Evolutionary conservation across 345 rosid genomes (phyloP), one percentile per base, ranked within the genome.

Genomic region (Arabidopsis suecica): DNA sequence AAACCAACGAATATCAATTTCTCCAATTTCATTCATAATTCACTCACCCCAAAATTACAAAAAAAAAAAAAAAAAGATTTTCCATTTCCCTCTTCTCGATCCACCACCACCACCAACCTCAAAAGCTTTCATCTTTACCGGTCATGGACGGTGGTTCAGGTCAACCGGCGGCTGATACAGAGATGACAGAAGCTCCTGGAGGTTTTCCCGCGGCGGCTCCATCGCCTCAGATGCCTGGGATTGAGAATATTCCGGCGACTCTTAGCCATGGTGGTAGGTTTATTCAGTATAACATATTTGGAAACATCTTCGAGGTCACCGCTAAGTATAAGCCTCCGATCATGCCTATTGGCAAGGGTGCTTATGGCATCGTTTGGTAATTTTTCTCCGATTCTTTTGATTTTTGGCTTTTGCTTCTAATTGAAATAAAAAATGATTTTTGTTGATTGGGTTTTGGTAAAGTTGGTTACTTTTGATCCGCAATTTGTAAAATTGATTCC

Each of bases 301-400:
- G 99, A 9, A 93, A 96, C 84, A 87, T 96, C 59, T 96, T 96
- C 38, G 98, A 91, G 82, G 99, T 96, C 77, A 96, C 99, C 5
- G 90, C 95, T 45, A 96, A 96, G 86, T 96, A 96, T 71, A 89
- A 83, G 83, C 98, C 98, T 61, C 99, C 99, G 48, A 95, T 96
- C 75, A 78, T 96, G 96, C 98, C 99, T 54, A 93, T 96, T 82
- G 99, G 99, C 63, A 96, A 96, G 45, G 99, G 99, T 34, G 99
- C 99, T 11, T 96, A 93, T 65, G 99, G 99, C 75, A 91, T 96
- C 87, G 99, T 96, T 74, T 96, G 99, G 99, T 96, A 79, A 38
- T 7, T 38, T 37, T 49, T 5, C 56, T 62, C 42, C 44, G 18
- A 42, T 11, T 60, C 40, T 53, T 13, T 66, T 36, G 2, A 6